Base-by-base conservation (phyloP, 352 stramenopile genomes). In the Phytophthora gonapodyides region DNA sequence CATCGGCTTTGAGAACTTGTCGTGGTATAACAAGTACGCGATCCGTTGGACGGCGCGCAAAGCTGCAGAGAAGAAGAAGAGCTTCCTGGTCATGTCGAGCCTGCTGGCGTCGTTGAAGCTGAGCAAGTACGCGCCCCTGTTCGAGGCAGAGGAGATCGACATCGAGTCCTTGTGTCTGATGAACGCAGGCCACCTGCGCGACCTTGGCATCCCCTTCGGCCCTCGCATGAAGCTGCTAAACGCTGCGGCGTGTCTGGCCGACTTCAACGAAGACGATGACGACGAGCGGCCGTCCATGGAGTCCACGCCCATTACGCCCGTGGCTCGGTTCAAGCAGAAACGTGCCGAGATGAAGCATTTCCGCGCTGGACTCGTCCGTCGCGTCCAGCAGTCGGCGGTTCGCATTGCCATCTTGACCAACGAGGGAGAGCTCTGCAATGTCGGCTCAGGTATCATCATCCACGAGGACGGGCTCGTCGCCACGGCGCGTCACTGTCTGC, bases 71-170 rank as follows among this genome's bases (percentile, higher is more conserved):
- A 93, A 92, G 73, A 93, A 95, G 70, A 95, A 95, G 69, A 94
- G 84, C 64, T 95, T 95, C 50, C 40, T 87, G 46, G 84, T 93
- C 35, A 95, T 95, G 87, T 88, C 76, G 19, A 92, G 80, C 66
- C 61, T 95, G 35, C 48, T 95, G 7, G 61, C 82, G 30, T 95
- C 84, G 37, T 71, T 95, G 6, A 83, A 85, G 11, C 68, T 95
- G 3, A 85, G 80, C 64, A 95, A 95, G 67, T 95, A 95, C 60
- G 85, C 81, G 21, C 79, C 87, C 11, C 73, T 95, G 19, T 95
- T 95, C 44, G 87, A 95, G 35, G 79, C 82, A n/a, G 87, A 95
- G 63, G 87, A 95, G 56, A 95, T 95, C 57, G 87, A 95, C 41
- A 91, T 95, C 57, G 87, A 95, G 49, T 91, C 84, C 21, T 64